Percentiles rank a stretch among this genome's conserved stretches.
These are phyloP conservation scores for Cerioporus squamosus DNA, from an alignment of 1,284 basidiomycete genomes.

Conservation along the genomic window DNA sequence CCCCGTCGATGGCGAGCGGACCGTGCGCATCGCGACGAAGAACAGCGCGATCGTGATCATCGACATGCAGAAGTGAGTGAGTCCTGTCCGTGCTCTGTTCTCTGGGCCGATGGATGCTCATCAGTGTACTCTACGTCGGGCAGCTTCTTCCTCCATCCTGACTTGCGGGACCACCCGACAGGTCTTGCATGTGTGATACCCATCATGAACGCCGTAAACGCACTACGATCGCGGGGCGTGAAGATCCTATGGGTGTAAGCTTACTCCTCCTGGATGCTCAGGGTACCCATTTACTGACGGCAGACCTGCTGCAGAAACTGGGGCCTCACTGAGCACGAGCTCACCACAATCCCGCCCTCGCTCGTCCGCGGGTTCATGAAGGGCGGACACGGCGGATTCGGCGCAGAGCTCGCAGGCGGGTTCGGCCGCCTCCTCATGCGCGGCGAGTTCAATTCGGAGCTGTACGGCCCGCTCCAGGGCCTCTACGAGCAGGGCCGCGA, in stretches of 20 bases:
- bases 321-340: slow-evolving; percentile 68
- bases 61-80: slow-evolving; percentile 75
- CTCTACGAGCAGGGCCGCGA: slow-evolving; percentile 56
- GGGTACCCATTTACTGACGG: neutral
- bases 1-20: slow-evolving; percentile 52
- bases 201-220: slow-evolving; percentile 51
- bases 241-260: slow-evolving; percentile 72
- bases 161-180: slow-evolving; percentile 56
- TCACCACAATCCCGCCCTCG: slow-evolving; percentile 64
- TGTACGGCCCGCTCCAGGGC: slow-evolving; percentile 64
- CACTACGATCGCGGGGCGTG: slow-evolving; percentile 54
- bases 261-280: neutral
- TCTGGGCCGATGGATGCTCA: neutral
- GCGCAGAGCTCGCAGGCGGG: slow-evolving; percentile 53
- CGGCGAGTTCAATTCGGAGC: slow-evolving; percentile 53
- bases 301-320: slow-evolving; percentile 53
- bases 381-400: slow-evolving; percentile 56
- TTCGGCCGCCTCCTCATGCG: slow-evolving; percentile 69
- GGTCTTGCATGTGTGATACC: slow-evolving; percentile 64
- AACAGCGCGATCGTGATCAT: slow-evolving; percentile 63
- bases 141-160: slow-evolving; percentile 71
- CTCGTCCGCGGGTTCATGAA: slow-evolving; percentile 56
- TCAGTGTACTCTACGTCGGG: neutral
- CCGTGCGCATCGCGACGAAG: slow-evolving; percentile 53
- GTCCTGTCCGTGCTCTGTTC: neutral